Evolutionary conservation across 352 stramenopile species (phyloP), one percentile per base, ranked within the genome.

Genomic region (Globisporangium polare): DNA sequence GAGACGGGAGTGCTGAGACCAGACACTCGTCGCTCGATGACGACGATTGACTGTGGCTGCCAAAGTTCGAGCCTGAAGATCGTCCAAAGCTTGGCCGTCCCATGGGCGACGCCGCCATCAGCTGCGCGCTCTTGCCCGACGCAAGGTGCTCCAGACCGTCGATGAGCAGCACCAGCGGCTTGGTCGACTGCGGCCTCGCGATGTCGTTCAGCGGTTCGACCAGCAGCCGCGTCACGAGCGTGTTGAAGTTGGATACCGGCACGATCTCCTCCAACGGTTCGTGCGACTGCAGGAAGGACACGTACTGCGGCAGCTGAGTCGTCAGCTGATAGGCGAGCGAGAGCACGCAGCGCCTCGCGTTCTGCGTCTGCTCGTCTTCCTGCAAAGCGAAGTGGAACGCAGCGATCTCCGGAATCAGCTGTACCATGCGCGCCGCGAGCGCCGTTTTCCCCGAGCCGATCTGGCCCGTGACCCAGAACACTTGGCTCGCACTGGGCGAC

Each of bases 291-390:
- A 92, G 59, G 43, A 86, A 89, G 13, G 75, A 66, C 3, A 78
- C 75, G 53, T 90, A 92, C 59, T 85, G 78, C 8, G 78, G 73
- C 9, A 92, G 58, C 64, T 92, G 83, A 22, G 83, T 92, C 26
- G 83, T 92, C 9, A 92, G 67, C 51, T 92, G 83, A 24, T 90
- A 92, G 5, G 77, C 78, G 0, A 92, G 60, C 12, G 80, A 90
- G 15, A 92, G 71, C 53, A 92, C 69, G 26, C 83, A 92, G 1
- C 83, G 77, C 0, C 83, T 59, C 18, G 77, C 69, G 24, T 63
- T 86, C 31, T 89, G 83, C n/a, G 83, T 90, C 63, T 92, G 83
- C 42, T 92, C 80, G 41, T 92, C 78, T 43, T 92, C 83, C 53
- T 88, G 77, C 18, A 78, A 66, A 20, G 80, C 80, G 49, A 92